Base-by-base conservation (phyloP, 1,284 basidiomycete species). In the Rhodotorula mucilaginosa region DNA sequence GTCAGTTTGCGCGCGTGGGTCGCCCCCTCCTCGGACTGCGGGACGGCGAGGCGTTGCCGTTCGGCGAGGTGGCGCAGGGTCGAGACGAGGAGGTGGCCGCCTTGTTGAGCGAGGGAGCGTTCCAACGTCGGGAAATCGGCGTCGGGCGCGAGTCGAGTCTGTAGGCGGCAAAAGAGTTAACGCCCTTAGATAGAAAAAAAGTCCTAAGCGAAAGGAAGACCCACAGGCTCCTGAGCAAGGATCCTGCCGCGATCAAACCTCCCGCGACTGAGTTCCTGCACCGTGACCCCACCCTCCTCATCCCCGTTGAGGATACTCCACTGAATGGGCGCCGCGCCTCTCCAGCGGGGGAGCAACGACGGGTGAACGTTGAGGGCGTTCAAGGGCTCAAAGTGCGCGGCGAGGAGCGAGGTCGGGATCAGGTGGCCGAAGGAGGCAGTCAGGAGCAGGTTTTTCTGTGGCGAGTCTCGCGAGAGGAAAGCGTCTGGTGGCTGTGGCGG, bases 391-490 rank as follows among this genome's bases (percentile, higher is more conserved):
- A 97, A 97, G 44, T 84, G 82, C n/a, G 84, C 79, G 39, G 39
- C 39, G 5, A 97, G 86, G 58, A 93, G 82, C 0, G 82, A 76
- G 3, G 85, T 80, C 0, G 93, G 88, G 31, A 97, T 85, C 72
- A 97, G 90, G 65, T 92, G 89, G 0, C 95, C 95, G 78, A 97
- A 97, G 0, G 94, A 97, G 15, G 93, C 93, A 0, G 93, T 96
- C 6, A 98, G 77, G 12, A 98, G 85, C 16, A 97, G 21, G 23
- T 67, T 69, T 13, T 67, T 69, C 8, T n/a, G 56, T 1, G 67
- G 39, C 1, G 64, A 67, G 5, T 8, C 8, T 34, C 52, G 15
- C 49, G 59, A 56, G 19, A 46, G 23, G 23, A 44, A 47, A 0
- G 54, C 5, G 19, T 62, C 48, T 21, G 65, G 58, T 5, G 66